A percentile compares a stretch with the other conserved stretches of the same genome.
Evolutionary conservation across 2,329 filamentous ascomycete species (phyloP).

Genomic region (Cytospora mali): DNA sequence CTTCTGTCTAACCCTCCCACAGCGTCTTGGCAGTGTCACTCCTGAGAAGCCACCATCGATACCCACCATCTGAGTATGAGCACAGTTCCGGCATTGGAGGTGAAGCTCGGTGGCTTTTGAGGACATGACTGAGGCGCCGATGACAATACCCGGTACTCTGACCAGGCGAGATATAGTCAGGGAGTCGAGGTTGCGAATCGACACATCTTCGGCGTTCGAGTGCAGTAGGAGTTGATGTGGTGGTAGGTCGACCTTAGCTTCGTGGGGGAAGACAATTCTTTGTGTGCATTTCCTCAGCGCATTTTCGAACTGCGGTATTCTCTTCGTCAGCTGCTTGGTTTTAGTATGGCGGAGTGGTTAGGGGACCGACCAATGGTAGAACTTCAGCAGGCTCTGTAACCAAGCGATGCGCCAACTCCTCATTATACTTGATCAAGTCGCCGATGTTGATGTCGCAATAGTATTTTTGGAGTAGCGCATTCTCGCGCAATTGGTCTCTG

Average conservation of each 20-base stretch:
- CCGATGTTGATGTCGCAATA: constrained; percentile 96
- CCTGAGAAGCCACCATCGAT: constrained; percentile 87
- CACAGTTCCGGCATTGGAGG: constrained; percentile 87
- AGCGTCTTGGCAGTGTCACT: constrained; percentile 79
- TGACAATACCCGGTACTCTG: constrained; percentile 94
- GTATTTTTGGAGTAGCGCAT: constrained; percentile 90
- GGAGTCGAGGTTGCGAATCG: constrained; percentile 91
- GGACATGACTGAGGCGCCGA: constrained; percentile 93
- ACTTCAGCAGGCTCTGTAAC: constrained; percentile 89
- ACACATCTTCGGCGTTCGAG: constrained; percentile 86
- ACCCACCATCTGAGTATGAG: constrained; percentile 68
- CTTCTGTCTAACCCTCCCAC: constrained; percentile 63
- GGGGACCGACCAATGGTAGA: constrained; percentile 76
- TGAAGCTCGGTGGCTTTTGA: constrained; percentile 89
- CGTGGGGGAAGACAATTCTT: constrained; percentile 85
- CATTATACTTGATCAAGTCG: constrained; percentile 93
- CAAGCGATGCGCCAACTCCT: constrained; percentile 88
- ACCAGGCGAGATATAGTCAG: constrained; percentile 93
- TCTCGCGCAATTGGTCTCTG: constrained; percentile 94
- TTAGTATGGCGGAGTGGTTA: background rate
- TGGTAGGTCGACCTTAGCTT: constrained; percentile 69
- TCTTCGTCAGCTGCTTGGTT: constrained; percentile 13
- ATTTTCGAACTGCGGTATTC: constrained; percentile 72
- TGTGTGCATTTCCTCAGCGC: constrained; percentile 91
- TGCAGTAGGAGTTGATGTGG: constrained; percentile 94